Evolutionary conservation across 345 rosid species (phyloP).

Genomic region (Rhodomyrtus tomentosa): DNA sequence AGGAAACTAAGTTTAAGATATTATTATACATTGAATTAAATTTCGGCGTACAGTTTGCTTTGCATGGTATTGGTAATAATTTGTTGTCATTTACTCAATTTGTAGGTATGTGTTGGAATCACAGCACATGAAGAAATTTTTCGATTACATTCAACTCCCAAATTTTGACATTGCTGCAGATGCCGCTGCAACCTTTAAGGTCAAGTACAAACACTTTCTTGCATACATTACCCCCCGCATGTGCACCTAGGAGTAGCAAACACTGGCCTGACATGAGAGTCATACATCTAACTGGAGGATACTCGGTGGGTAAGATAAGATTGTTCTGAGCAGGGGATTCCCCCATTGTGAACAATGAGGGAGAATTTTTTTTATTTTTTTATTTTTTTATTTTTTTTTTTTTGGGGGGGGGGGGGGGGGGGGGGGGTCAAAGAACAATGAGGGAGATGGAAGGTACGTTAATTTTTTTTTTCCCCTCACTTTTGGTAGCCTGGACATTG

Average conservation of each 20-base stretch:
- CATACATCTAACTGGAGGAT: background rate
- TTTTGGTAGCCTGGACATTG: background rate
- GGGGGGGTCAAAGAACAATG: too few relatives aligned
- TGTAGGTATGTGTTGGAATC: constrained; percentile 20
- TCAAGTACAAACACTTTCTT: background rate
- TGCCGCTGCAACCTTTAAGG: constrained; percentile 21
- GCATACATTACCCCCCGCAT: background rate
- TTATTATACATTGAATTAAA: background rate
- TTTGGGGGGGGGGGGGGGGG: too few relatives aligned
- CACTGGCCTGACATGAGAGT: background rate
- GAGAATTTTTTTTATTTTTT: too few relatives aligned
- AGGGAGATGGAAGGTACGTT: background rate
- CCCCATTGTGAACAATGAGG: background rate
- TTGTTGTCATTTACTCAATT: background rate
- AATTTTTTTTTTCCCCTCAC: background rate
- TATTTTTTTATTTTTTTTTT: too few relatives aligned
- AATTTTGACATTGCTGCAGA: constrained; percentile 25
- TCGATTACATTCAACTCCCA: constrained; percentile 16
- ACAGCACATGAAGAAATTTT: constrained; percentile 17
- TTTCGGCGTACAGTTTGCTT: background rate
- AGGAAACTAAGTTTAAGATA: background rate
- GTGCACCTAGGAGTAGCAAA: background rate
- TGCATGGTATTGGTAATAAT: background rate
- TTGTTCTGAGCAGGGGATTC: background rate
- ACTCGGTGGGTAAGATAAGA: background rate